Evolutionary conservation across 139 green algal genomes (phyloP), one percentile per base, ranked within the genome.

Genomic region (Chlorella sp.): DNA sequence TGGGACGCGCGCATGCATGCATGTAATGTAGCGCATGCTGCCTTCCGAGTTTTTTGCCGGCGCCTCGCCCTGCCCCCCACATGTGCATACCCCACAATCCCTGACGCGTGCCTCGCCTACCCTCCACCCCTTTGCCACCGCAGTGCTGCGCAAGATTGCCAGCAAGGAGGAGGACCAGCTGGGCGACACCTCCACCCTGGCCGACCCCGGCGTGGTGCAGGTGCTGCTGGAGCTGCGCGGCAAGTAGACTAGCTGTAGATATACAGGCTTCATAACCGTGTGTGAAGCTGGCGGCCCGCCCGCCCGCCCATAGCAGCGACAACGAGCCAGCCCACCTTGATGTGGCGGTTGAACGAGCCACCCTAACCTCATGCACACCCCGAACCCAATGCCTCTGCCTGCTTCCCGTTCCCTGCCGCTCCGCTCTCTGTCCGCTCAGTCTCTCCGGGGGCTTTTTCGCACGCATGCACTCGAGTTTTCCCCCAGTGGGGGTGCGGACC

Each of bases 111-210:
- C 20, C 32, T 17, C 64, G 32, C 30, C 56, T 70, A 7, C 64
- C 3, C 51, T 60, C 14, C 51, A 54, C 11, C 51, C 22, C 24
- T 60, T 16, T 16, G 98, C 95, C 92, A 95, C 30, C 89, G 95
- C 48, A 60, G 93, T 98, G 75, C 86, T 98, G 88, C 90, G 95
- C 46, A 98, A 98, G 88, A 96, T 97, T 69, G 94, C 94, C 9
- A 78, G 73, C 58, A 78, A 87, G 34, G 87, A 95, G 86, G 90
- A 92, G 79, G 87, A 92, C 40, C 74, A 94, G 84, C 87, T 96
- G 51, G 94, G 94, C 14, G 95, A 98, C 82, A 92, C 81, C 16
- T 96, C 92, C 34, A 97, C 94, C 0, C 89, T 98, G 43, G 95
- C 95, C 41, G 95, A 98, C 81, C 94, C 95, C 0, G 76, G 80